phyloP scores from a whole-genome alignment of 2,329 filamentous ascomycete species.

The Bipolaris gigantea region DNA sequence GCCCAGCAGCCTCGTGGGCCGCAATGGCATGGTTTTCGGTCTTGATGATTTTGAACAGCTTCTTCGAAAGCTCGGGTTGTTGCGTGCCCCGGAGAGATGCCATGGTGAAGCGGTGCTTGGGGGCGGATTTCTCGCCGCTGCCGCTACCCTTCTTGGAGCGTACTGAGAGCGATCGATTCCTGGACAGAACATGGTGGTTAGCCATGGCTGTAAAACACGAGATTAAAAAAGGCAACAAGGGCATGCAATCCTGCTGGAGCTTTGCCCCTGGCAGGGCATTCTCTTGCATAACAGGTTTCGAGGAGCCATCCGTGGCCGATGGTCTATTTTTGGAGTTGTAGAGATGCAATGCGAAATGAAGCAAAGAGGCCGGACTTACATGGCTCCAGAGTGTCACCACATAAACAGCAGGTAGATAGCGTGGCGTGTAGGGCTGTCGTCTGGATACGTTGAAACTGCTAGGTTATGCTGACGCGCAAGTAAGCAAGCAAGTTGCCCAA shows the following conservation, averaged over 20 bases:
- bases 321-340: not conserved
- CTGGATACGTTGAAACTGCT: conserved; percentile 27
- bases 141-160: conserved; percentile 62
- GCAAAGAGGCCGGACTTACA: conserved; percentile 38
- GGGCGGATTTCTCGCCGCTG: conserved; percentile 46
- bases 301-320: not conserved
- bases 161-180: conserved; percentile 75
- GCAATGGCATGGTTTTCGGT: conserved; percentile 86
- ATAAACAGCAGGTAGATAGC: conserved; percentile 7
- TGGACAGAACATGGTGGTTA: conserved; percentile 45
- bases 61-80: conserved; percentile 86
- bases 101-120: conserved; percentile 78
- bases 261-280: not conserved
- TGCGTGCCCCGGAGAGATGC: conserved; percentile 80
- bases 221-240: not conserved
- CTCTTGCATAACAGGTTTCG: not conserved
- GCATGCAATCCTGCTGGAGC: not conserved
- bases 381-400: conserved; percentile 20
- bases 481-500: conserved; percentile 13
- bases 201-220: conserved; percentile 4
- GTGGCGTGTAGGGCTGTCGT: conserved; percentile 19
- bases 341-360: not conserved
- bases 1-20: conserved; percentile 80
- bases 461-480: conserved; percentile 3
- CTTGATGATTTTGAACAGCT: conserved; percentile 91